Conservation (phyloP, 805 yeast species). For the Zygosaccharomyces bailii region DNA sequence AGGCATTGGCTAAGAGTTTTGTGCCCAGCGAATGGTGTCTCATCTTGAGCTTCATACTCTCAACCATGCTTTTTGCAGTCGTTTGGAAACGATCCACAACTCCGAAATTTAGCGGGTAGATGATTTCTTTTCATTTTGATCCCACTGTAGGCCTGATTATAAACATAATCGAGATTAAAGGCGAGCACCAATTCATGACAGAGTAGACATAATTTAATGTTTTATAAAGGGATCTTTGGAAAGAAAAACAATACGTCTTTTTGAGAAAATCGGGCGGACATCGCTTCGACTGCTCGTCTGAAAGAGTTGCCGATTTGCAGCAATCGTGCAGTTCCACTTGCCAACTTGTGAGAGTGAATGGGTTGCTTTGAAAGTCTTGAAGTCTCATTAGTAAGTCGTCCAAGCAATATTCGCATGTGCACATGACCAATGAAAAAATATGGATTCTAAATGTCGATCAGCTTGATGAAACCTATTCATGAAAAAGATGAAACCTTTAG, state of each 20-base stretch:
- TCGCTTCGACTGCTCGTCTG: no score
- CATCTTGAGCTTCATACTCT: slow-evolving; percentile 6
- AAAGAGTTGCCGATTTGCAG: no score
- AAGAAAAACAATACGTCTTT: no score
- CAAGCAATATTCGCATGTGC: no score
- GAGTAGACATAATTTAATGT: no score
- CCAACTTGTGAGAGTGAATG: no score
- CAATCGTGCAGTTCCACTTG: no score
- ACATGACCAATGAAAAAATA: neutral
- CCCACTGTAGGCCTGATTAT: neutral
- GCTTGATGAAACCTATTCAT: neutral
- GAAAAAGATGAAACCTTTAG: neutral
- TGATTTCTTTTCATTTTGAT: slow-evolving; percentile 14
- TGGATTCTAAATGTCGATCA: neutral
- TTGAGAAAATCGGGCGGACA: no score
- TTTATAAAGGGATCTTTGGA: no score
- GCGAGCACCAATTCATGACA: neutral
- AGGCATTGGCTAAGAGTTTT: slow-evolving; percentile 8
- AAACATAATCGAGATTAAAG: neutral
- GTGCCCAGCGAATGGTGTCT: slow-evolving; percentile 11
- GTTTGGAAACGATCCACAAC: slow-evolving; percentile 2
- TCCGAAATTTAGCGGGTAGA: neutral
- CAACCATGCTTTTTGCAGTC: slow-evolving; percentile 4
- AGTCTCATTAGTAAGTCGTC: no score
- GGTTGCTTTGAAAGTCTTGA: no score